Evolutionary conservation across 331 rosid genomes (phyloP), one percentile per base, ranked within the genome.

Genomic region (Spiraea crenata): DNA sequence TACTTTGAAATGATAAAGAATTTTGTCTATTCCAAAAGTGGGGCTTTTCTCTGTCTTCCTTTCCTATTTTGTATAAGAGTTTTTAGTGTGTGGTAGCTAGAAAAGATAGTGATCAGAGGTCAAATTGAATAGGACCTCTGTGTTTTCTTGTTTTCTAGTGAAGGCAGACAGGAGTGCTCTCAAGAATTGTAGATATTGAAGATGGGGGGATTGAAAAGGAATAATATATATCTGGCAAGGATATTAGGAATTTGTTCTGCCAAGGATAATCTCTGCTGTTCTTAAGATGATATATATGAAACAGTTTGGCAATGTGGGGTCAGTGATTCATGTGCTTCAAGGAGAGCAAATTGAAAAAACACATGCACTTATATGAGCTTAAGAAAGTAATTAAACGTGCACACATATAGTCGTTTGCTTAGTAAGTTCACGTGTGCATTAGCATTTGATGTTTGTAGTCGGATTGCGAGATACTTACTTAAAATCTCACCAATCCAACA

Each of bases 61-160:
- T 13, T 12, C 57, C 2, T 16, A 38, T 50, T 46, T 61, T 52
- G n/a, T n/a, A 46, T 7, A 10, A 31, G 81, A 87, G 80, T 82
- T 75, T 63, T 63, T 49, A 69, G 84, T 64, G 84, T 80, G 82
- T 82, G 86, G 86, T 57, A 74, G 86, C 82, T 51, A 78, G 74
- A 82, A 82, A 83, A n/a, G 62, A 47, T 39, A 46, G 67, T 61
- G 49, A 25, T 25, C 31, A 35, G 54, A 42, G 50, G 57, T 45
- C 35, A 9, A 67, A 35, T 35, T 57, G 66, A 75, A 46, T 62
- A 35, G 39, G 58, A 55, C 52, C 66, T 39, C 58, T 59, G 56
- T 54, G 49, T 74, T 57, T 46, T 25, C 31, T 25, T 25, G 1
- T 1, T 25, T 25, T 20, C 15, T 34, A 45, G 67, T 67, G n/a